Evolutionary conservation across 257 asterid species (phyloP).

Genomic region (Solanum chmielewskii): DNA sequence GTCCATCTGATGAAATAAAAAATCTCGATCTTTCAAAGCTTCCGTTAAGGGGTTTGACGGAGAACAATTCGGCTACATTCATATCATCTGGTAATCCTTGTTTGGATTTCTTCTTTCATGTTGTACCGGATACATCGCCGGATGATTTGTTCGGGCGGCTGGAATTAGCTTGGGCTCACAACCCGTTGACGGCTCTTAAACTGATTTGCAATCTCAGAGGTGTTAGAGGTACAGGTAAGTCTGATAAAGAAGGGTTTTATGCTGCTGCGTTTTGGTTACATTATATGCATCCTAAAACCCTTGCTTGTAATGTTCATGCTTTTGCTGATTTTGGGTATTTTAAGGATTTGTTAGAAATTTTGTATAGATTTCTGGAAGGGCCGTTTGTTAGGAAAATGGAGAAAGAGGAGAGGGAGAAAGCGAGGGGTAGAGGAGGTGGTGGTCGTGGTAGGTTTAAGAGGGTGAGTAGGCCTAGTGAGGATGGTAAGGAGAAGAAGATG

Average conservation of each 20-base stretch:
- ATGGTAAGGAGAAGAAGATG: conserved; percentile 10
- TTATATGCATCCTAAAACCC: conserved; percentile 26
- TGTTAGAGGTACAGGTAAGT: conserved; percentile 37
- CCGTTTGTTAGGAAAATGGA: neutral
- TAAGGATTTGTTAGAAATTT: conserved; percentile 25
- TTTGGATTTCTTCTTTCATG: conserved; percentile 35
- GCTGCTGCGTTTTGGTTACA: conserved; percentile 27
- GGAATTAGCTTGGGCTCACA: conserved; percentile 15
- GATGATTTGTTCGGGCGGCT: conserved; percentile 5
- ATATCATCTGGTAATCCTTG: conserved; percentile 22
- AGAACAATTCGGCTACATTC: conserved; percentile 22
- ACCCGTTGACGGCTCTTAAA: conserved; percentile 19
- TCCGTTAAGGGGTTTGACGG: conserved; percentile 12
- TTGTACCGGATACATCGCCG: conserved; percentile 18
- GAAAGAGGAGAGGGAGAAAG: neutral
- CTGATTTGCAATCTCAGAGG: conserved; percentile 27
- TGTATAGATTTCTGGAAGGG: conserved; percentile 29
- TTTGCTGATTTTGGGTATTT: conserved; percentile 29
- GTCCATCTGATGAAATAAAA: neutral
- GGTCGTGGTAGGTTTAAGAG: neutral
- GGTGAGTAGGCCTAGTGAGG: neutral
- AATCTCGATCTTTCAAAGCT: neutral
- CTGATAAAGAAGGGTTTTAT: conserved; percentile 31
- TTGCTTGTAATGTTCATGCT: conserved; percentile 11
- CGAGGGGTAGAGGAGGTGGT: neutral